Evolutionary conservation across 352 stramenopile species (phyloP).

Genomic region (Phytophthora citricola): DNA sequence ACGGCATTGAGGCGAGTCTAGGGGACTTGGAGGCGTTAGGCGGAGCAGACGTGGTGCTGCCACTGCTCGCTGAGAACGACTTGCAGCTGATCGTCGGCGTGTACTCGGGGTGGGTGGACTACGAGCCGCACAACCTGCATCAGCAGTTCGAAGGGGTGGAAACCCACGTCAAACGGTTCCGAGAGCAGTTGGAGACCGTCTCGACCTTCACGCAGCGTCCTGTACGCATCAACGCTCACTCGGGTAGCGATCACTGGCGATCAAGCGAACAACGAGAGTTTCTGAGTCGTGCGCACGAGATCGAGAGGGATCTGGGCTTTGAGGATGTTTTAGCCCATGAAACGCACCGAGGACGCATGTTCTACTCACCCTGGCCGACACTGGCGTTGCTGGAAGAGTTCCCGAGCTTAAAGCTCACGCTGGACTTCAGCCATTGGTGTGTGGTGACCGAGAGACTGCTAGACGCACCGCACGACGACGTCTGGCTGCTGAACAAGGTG

Average conservation of each 20-base stretch:
- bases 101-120: conserved; percentile 79
- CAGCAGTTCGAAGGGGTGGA: conserved; percentile 65
- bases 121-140: conserved; percentile 55
- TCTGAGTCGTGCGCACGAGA: conserved; percentile 53
- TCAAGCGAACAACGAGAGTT: conserved; percentile 55
- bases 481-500: conserved; percentile 58
- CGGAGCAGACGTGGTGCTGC: conserved; percentile 39
- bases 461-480: conserved; percentile 50
- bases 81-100: conserved; percentile 70
- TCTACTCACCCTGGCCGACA: conserved; percentile 78
- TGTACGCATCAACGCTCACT: conserved; percentile 66
- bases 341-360: conserved; percentile 70
- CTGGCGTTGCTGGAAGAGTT: conserved; percentile 65
- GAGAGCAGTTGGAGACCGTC: conserved; percentile 43
- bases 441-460: conserved; percentile 65
- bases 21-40: conserved; percentile 64
- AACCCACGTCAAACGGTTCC: conserved; percentile 49
- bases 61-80: conserved; percentile 54
- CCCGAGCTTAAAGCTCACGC: conserved; percentile 66
- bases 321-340: conserved; percentile 56
- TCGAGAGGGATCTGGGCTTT: conserved; percentile 44
- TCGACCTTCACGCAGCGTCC: conserved; percentile 36
- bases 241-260: conserved; percentile 64
- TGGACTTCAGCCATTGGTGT: conserved; percentile 78
- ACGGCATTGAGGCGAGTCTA: conserved; percentile 77